Conservation (phyloP, 768 basidiomycete genomes). For the Rhodosporidiobolus sp. region DNA sequence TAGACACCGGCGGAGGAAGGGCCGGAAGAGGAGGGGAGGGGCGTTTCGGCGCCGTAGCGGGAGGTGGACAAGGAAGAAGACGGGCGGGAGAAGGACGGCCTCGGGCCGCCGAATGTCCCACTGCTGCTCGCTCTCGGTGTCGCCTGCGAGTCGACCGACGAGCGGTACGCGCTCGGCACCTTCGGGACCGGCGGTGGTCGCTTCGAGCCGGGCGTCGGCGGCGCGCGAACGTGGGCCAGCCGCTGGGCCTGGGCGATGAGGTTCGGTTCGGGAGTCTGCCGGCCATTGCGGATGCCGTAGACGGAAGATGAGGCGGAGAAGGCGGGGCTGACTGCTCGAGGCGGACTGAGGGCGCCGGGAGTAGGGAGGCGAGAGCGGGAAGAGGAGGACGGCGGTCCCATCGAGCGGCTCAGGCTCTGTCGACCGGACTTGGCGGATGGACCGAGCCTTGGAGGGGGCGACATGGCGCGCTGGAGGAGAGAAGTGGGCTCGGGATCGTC, state of each 20-base stretch:
- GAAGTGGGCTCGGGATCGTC: conserved; percentile 18
- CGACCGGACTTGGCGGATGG: background rate
- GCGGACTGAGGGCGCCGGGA: conserved; percentile 33
- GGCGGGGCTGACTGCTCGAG: conserved; percentile 52
- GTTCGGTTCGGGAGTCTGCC: conserved; percentile 66
- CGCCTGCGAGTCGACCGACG: background rate
- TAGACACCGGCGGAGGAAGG: conserved; percentile 3
- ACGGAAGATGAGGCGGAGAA: conserved; percentile 47
- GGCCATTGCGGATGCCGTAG: background rate
- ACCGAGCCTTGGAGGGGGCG: conserved; percentile 17
- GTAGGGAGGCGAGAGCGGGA: conserved; percentile 47
- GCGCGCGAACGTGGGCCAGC: background rate
- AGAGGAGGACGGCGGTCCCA: background rate
- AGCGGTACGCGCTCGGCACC: conserved; percentile 9
- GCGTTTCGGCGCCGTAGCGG: background rate
- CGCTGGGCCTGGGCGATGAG: conserved; percentile 61
- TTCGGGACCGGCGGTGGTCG: conserved; percentile 20
- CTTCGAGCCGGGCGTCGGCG: conserved; percentile 3
- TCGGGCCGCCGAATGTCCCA: background rate
- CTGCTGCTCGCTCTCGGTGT: conserved; percentile 1
- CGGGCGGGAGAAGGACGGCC: no score
- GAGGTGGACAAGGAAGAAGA: conserved; percentile 6
- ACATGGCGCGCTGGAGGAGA: conserved; percentile 32
- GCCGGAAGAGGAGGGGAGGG: conserved; percentile 3
- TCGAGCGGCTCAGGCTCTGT: conserved; percentile 13